Base-by-base conservation (phyloP, 1,139 yeast genomes). In the Lodderomyces elongisporus region DNA sequence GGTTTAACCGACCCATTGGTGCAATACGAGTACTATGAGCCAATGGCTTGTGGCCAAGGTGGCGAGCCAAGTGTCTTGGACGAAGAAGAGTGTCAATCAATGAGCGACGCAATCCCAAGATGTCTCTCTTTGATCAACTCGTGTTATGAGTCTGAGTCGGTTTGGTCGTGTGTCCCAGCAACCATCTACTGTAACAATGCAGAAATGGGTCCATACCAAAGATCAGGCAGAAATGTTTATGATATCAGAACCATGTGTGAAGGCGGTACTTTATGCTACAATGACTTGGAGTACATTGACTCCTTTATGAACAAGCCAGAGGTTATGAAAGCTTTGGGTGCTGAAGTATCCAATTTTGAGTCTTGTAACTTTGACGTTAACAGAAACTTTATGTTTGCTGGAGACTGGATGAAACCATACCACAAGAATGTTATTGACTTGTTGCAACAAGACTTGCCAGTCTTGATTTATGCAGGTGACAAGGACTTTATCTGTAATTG, bases 41-140 rank as follows among this genome's bases (percentile, higher is more conserved):
- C 94, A 58, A 91, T 91, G 98, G 97, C 96, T 8, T 91, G 98
- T 62, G 96, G 96, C 45, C 69, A 77, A 51, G 95, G 95, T 52
- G 97, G 96, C 31, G 84, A 79, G 46, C 82, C 84, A 26, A 70
- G 94, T 7, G 94, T 88, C 7, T 66, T 91, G 49, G 67, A 73
- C 25, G 85, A 82, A 33, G 89, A 82, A 43, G 81, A 84, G 57
- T 91, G 98, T 66, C 73, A 78, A 36, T 65, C 70, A 33, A 85
- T 89, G 95, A 64, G 72, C 37, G 74, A 70, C 38, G 64, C 81
- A 27, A 68, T 83, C 52, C 94, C 89, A 44, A 79, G 95, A 58
- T 91, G 98, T 68, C 65, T 79, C 48, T 66, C 79, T 9, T 73
- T 91, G 59, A 85, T 87, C 49, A 74, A 85, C 49, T 65, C 83